These are phyloP conservation scores for Claviceps sp. DNA, from an alignment of 2,329 filamentous ascomycete species.

Conservation along the genomic window DNA sequence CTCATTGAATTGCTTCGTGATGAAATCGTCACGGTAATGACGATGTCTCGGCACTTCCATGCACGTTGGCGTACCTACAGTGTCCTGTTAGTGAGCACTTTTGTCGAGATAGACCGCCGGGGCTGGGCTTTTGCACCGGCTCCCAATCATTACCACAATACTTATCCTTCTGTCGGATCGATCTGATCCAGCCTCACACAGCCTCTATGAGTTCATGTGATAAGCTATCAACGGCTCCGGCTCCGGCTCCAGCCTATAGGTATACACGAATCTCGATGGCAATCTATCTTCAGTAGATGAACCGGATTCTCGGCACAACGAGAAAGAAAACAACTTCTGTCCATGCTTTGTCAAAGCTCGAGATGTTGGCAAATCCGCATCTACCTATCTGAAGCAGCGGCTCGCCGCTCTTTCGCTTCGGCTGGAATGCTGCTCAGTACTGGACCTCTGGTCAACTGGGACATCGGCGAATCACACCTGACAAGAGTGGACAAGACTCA, in stretches of 20 bases:
- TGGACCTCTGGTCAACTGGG: neutral
- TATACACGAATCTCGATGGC: neutral
- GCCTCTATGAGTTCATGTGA: too few species aligned
- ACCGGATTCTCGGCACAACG: neutral
- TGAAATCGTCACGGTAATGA: neutral
- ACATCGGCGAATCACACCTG: conserved; percentile 6
- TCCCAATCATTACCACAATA: neutral
- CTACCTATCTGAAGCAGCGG: neutral
- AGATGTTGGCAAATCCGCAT: neutral
- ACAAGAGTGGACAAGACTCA: neutral
- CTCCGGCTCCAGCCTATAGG: neutral
- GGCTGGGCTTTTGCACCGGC: neutral
- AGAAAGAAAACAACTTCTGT: neutral
- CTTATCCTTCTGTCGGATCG: neutral
- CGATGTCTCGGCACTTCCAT: neutral
- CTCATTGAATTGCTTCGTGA: neutral
- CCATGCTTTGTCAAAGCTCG: neutral
- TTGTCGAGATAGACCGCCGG: neutral
- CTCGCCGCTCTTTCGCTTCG: neutral
- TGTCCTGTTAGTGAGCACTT: neutral
- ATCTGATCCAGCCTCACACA: neutral
- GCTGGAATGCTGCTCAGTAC: neutral
- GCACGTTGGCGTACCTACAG: neutral
- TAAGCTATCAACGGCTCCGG: too few species aligned
- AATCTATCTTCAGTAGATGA: neutral